A percentile compares a stretch with the other conserved stretches of the same genome.
These are phyloP conservation scores for Tolypocladium nubicola DNA, from an alignment of 2,329 filamentous ascomycete genomes.

Conservation along the genomic window DNA sequence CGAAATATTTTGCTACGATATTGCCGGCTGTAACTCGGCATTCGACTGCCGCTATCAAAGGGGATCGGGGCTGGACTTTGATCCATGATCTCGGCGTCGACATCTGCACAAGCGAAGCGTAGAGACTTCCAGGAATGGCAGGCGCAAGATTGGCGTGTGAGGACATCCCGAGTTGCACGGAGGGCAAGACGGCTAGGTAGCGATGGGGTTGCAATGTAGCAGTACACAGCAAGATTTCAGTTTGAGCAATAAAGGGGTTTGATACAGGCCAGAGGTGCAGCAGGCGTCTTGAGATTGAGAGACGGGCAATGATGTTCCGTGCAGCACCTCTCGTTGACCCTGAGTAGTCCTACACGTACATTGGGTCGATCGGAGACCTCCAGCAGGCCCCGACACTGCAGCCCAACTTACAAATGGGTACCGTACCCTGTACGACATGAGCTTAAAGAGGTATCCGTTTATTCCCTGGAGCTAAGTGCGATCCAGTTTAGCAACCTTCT, in stretches of 20 bases:
- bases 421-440: no score
- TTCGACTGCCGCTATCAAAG: not conserved
- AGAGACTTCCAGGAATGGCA: constrained; percentile 3
- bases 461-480: not conserved
- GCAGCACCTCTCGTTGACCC: no score
- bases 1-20: not conserved
- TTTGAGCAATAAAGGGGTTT: not conserved
- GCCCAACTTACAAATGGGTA: no score
- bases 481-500: not conserved
- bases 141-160: constrained; percentile 3
- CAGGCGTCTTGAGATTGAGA: no score
- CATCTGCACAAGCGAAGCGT: constrained; percentile 3
- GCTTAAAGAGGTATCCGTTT: no score
- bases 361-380: not conserved
- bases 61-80: constrained; percentile 19
- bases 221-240: not conserved
- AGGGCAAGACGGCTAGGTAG: not conserved
- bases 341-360: no score
- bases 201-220: not conserved
- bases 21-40: not conserved
- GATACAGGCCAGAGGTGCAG: not conserved
- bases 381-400: not conserved
- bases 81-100: constrained; percentile 12
- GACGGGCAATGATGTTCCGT: no score
- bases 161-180: not conserved